phyloP scores from a whole-genome alignment of 306 rosid species.

The Cucumis melo region DNA sequence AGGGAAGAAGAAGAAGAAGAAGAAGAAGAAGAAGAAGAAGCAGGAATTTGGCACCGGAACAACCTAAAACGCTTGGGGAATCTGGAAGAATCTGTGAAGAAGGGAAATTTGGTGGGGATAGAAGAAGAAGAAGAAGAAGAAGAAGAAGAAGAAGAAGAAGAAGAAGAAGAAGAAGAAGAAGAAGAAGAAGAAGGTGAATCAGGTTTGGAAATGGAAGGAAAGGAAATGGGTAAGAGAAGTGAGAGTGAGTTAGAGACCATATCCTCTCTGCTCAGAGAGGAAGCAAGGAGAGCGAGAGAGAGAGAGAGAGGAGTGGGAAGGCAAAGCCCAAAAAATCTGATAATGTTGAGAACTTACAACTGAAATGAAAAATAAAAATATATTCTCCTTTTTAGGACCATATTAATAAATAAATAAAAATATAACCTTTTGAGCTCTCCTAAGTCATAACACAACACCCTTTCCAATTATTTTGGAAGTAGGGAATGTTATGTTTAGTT shows the following conservation, averaged over 20 bases:
- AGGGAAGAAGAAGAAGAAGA: constrained; percentile 10
- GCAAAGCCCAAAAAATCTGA: not conserved
- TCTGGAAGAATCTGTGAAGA: constrained; percentile 19
- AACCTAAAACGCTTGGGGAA: constrained; percentile 16
- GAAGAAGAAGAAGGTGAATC: constrained; percentile 35
- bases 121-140: constrained; percentile 30
- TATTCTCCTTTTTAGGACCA: no score
- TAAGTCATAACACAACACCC: no score
- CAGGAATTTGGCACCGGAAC: constrained; percentile 9
- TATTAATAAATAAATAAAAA: no score
- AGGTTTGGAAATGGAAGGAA: constrained; percentile 26
- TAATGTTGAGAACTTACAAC: no score
- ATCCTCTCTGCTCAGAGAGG: not conserved
- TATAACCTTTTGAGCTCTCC: no score
- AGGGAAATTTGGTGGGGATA: constrained; percentile 11
- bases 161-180: constrained; percentile 27
- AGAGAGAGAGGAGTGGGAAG: no score
- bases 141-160: constrained; percentile 29
- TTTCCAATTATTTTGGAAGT: no score
- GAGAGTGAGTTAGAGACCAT: constrained; percentile 48
- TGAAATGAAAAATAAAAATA: no score
- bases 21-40: no score
- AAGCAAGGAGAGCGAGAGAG: not conserved
- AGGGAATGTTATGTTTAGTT: no score
- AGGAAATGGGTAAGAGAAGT: constrained; percentile 35